A percentile compares a stretch with the other conserved stretches of the same genome.
These are phyloP conservation scores for Gossypium rotundifolium DNA, from an alignment of 345 rosid genomes.

Conservation along the genomic window DNA sequence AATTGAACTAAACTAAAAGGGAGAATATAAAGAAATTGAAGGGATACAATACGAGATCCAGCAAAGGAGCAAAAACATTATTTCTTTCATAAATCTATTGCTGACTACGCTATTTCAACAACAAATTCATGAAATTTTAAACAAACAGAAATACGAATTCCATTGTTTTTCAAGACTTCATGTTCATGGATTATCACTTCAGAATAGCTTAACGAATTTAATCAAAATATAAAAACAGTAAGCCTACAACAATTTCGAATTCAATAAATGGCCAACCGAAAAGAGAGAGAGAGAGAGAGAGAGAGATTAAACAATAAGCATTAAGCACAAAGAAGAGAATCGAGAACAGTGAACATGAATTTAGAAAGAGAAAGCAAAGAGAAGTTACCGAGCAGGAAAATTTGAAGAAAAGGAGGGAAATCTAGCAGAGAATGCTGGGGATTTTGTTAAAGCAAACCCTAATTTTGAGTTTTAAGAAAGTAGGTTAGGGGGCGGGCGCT, in stretches of 20 bases:
- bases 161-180: neutral
- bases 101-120: neutral
- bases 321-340: neutral
- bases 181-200: neutral
- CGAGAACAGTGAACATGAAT: neutral
- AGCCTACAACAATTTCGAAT: neutral
- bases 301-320: neutral
- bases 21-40: constrained; percentile 16
- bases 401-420: neutral
- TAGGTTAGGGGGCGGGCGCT: neutral
- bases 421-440: neutral
- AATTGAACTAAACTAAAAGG: constrained; percentile 14
- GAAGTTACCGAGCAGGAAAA: neutral
- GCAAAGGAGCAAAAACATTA: neutral
- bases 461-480: neutral
- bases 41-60: constrained; percentile 14
- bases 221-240: neutral
- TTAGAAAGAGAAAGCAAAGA: neutral
- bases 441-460: neutral
- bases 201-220: neutral
- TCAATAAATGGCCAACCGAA: too few species aligned
- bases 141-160: neutral
- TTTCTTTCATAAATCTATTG: neutral
- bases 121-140: neutral
- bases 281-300: too few species aligned